Conservation (phyloP, 2,329 filamentous ascomycete species). For the Aspergillus carbonarius region DNA sequence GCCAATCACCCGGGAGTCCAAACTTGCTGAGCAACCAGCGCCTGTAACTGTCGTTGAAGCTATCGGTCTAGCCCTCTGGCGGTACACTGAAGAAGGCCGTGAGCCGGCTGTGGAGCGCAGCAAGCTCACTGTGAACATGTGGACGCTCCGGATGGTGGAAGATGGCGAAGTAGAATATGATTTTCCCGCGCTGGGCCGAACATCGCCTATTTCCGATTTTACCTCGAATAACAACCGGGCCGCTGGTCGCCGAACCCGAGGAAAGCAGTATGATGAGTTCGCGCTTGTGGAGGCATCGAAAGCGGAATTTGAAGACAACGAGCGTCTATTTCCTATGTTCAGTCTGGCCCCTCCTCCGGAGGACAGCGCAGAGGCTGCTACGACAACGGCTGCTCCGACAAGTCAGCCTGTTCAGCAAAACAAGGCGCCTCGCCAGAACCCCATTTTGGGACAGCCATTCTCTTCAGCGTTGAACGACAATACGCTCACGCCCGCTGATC, state of each 20-base stretch:
- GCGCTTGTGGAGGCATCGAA: constrained; percentile 61
- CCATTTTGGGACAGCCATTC: constrained; percentile 48
- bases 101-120: constrained; percentile 53
- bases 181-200: constrained; percentile 60
- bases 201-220: constrained; percentile 61
- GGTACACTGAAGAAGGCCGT: constrained; percentile 59
- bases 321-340: constrained; percentile 56
- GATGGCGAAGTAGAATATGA: constrained; percentile 67
- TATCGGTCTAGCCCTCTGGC: constrained; percentile 63
- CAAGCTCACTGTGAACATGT: constrained; percentile 61
- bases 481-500: constrained; percentile 47
- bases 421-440: constrained; percentile 37
- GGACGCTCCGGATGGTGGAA: constrained; percentile 67
- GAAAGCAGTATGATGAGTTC: constrained; percentile 67
- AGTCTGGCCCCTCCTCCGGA: constrained; percentile 34
- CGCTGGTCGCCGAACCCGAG: constrained; percentile 54
- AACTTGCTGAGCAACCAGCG: constrained; percentile 49
- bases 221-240: constrained; percentile 67
- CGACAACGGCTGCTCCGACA: constrained; percentile 21
- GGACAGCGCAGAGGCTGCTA: constrained; percentile 28
- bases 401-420: constrained; percentile 22
- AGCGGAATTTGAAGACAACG: constrained; percentile 58
- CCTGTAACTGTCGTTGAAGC: constrained; percentile 61
- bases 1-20: constrained; percentile 55
- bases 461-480: constrained; percentile 47